Evolutionary conservation across 2,329 filamentous ascomycete genomes (phyloP).

Genomic region (Ceratocystis eucalypticola): DNA sequence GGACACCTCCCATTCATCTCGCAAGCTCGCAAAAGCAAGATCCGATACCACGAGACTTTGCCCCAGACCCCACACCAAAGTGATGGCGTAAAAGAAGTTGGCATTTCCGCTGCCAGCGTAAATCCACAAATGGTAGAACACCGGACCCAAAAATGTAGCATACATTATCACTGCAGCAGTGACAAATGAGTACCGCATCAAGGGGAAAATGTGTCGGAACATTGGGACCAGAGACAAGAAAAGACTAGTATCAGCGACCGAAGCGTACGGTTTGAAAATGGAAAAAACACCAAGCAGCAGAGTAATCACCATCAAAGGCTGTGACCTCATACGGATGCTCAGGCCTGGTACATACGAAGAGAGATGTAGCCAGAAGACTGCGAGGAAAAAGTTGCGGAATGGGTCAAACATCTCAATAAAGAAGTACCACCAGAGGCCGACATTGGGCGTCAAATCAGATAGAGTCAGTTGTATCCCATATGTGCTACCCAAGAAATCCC

Average conservation of each 20-base stretch:
- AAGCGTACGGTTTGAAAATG: slow-evolving; percentile 95
- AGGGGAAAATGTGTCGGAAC: slow-evolving; percentile 80
- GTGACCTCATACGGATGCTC: slow-evolving; percentile 65
- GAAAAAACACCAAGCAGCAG: slow-evolving; percentile 81
- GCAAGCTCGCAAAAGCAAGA: slow-evolving; percentile 70
- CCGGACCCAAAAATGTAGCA: slow-evolving; percentile 74
- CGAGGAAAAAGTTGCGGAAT: slow-evolving; percentile 92
- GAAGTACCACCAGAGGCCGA: slow-evolving; percentile 99
- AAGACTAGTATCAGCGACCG: slow-evolving; percentile 74
- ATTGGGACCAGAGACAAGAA: slow-evolving; percentile 74
- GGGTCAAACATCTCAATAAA: slow-evolving; percentile 99
- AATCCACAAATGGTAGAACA: slow-evolving; percentile 96
- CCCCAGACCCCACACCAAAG: slow-evolving; percentile 91
- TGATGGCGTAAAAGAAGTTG: slow-evolving; percentile 99
- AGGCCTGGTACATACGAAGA: slow-evolving; percentile 79
- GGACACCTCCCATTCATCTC: slow-evolving; percentile 90
- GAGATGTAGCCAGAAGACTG: slow-evolving; percentile 94
- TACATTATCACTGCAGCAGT: slow-evolving; percentile 74
- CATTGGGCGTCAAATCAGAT: slow-evolving; percentile 85
- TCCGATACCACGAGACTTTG: slow-evolving; percentile 79
- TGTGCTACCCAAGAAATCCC: slow-evolving; percentile 76
- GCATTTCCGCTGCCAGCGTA: slow-evolving; percentile 96
- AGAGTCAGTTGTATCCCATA: slow-evolving; percentile 88
- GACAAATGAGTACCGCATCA: slow-evolving; percentile 90
- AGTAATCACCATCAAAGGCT: slow-evolving; percentile 74